Evolutionary conservation across 1,284 basidiomycete genomes (phyloP).

Genomic region (Ceraceosorus bombacis): DNA sequence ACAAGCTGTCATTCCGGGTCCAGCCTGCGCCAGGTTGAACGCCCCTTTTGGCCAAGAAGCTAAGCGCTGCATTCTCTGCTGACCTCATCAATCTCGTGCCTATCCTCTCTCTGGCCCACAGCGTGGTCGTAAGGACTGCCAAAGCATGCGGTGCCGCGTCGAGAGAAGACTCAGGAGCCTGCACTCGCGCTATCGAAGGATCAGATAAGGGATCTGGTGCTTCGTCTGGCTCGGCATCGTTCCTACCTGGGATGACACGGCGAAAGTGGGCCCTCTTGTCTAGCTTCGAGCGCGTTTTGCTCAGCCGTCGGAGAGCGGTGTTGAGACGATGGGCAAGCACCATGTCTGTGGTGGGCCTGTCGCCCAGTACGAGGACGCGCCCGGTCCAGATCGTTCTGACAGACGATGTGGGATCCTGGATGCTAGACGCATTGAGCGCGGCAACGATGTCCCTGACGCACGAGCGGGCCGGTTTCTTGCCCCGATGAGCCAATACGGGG

Average conservation of each 20-base stretch:
- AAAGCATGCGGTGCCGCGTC: conserved; percentile 19
- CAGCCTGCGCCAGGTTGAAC: conserved; percentile 4
- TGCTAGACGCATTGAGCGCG: conserved; percentile 49
- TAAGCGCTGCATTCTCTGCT: conserved; percentile 4
- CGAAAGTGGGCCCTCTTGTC: too few relatives aligned
- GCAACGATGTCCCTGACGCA: conserved; percentile 63
- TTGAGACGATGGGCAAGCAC: conserved; percentile 68
- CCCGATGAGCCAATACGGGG: conserved; percentile 70
- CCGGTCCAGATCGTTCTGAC: conserved; percentile 40
- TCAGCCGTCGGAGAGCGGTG: conserved; percentile 17
- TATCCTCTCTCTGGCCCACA: conserved; percentile 43
- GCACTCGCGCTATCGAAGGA: conserved; percentile 8
- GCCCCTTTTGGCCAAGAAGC: not conserved
- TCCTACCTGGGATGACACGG: too few relatives aligned
- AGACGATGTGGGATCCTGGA: too few relatives aligned
- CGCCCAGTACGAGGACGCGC: conserved; percentile 70
- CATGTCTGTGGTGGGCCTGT: conserved; percentile 82
- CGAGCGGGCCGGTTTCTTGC: conserved; percentile 62
- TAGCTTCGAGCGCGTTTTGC: conserved; percentile 1
- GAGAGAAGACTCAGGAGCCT: not conserved
- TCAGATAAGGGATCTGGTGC: not conserved
- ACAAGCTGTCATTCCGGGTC: not conserved
- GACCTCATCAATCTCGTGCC: conserved; percentile 48
- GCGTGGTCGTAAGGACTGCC: conserved; percentile 45
- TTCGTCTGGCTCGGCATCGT: too few relatives aligned